Evolutionary conservation across 2,329 filamentous ascomycete genomes (phyloP).

Genomic region (Aspergillus vadensis): DNA sequence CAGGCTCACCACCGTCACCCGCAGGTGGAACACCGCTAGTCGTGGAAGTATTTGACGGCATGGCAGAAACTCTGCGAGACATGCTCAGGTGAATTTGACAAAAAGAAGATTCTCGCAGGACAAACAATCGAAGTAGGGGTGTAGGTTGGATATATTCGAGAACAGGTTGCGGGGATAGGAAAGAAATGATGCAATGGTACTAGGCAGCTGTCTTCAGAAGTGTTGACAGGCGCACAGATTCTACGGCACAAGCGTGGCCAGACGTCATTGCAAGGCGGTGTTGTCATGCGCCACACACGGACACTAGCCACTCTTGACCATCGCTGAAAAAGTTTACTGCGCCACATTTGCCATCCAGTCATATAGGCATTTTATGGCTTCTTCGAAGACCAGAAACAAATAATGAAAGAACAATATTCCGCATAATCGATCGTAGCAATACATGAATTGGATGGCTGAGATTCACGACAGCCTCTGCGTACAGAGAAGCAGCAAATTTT

Average conservation of each 20-base stretch:
- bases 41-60: conserved; percentile 34
- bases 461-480: conserved; percentile 34
- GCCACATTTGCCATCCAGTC: background rate
- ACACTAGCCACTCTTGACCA: conserved; percentile 26
- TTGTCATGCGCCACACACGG: conserved; percentile 30
- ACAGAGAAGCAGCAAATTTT: conserved; percentile 34
- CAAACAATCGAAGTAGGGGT: background rate
- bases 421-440: conserved; percentile 16
- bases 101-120: background rate
- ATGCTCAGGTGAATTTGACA: conserved; percentile 29
- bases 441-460: conserved; percentile 32
- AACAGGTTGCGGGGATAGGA: conserved; percentile 7
- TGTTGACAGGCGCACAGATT: conserved; percentile 41
- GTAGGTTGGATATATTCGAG: conserved; percentile 1
- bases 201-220: conserved; percentile 25
- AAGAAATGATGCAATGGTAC: conserved; percentile 21
- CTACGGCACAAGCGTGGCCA: conserved; percentile 23
- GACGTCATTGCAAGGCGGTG: conserved; percentile 41
- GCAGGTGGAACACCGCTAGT: conserved; percentile 32
- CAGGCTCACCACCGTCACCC: conserved; percentile 37
- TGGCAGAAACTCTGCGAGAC: conserved; percentile 43
- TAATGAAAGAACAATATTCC: conserved; percentile 3
- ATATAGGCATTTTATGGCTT: background rate
- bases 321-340: background rate
- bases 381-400: background rate